Percentiles rank a stretch among this genome's conserved stretches.
Evolutionary conservation across 1,284 basidiomycete genomes (phyloP).

Genomic region (Ustilago lituana): DNA sequence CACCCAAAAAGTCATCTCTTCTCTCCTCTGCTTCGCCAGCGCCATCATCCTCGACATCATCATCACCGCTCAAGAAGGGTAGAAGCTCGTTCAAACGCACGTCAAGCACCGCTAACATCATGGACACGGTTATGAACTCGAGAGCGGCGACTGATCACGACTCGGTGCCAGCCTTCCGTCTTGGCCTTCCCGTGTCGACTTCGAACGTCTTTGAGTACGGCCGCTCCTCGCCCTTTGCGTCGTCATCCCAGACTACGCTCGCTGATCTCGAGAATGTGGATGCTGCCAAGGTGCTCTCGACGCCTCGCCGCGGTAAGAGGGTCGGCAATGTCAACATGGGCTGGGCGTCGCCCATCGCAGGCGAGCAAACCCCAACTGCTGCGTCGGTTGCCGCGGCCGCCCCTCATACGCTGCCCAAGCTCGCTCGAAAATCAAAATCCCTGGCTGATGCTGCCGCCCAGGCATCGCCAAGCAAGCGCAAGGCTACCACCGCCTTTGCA

Average conservation of each 20-base stretch:
- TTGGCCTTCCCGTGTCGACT: constrained; percentile 5
- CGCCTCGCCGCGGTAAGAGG: constrained; percentile 45
- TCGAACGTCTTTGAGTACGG: constrained; percentile 16
- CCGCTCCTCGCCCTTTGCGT: constrained; percentile 39
- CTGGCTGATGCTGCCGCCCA: neutral
- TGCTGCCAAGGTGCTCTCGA: constrained; percentile 35
- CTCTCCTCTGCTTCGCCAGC: constrained; percentile 7
- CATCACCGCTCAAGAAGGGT: constrained; percentile 11
- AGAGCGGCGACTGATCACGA: constrained; percentile 44
- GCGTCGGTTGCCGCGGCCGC: constrained; percentile 20
- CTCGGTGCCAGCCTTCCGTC: constrained; percentile 4
- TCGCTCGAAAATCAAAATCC: constrained; percentile 4
- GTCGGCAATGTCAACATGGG: constrained; percentile 52
- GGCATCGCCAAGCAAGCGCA: constrained; percentile 39
- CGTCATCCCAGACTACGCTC: constrained; percentile 38
- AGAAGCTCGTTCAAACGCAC: constrained; percentile 33
- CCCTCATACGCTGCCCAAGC: constrained; percentile 39
- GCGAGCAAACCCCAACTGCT: constrained; percentile 22
- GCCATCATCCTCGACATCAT: constrained; percentile 6
- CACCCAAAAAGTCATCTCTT: constrained; percentile 14
- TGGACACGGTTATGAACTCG: constrained; percentile 48
- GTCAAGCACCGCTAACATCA: constrained; percentile 42
- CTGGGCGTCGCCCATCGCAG: constrained; percentile 37
- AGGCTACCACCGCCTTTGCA: constrained; percentile 43
- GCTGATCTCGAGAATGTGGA: constrained; percentile 33